Base-by-base conservation (phyloP, 1,284 basidiomycete genomes). In the Cystobasidium slooffiae region DNA sequence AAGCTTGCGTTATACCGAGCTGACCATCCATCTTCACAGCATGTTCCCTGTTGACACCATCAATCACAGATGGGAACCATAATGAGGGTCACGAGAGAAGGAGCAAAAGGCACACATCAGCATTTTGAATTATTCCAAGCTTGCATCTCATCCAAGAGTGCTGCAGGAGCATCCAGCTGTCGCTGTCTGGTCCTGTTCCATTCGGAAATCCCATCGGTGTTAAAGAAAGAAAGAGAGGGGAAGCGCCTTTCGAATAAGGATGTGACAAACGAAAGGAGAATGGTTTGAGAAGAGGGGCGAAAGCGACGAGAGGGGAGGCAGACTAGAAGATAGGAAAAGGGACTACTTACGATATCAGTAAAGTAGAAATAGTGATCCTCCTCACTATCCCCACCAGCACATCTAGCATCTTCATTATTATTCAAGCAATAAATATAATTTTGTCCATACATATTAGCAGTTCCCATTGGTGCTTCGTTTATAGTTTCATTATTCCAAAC, bases 351-450 rank as follows among this genome's bases (percentile, higher is more conserved):
- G 20, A 53, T 37, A 52, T 51, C 37, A 37, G 66, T 68, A 41
- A 53, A 68, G 44, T 68, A 68, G 53, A 68, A 68, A 18, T 58
- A 68, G n/a, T 68, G 65, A 68, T 74, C 72, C 22, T 49, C 65
- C 43, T 74, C 72, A 31, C 14, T 44, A 66, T 68, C 59, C 24
- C 72, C 72, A 31, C 72, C 72, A 12, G 43, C 31, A 47, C 72
- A 74, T 24, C 66, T 52, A 37, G 52, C 16, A 59, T 74, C 66
- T 43, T 46, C 24, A 44, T 58, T 67, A 24, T 64, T 22, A 18
- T 46, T 52, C 7, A 68, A 39, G 58, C 72, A 74, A 39, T 68
- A 66, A 66, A 49, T 47, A 22, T 59, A 74, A 41, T 74, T 55
- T 51, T 74, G 72, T 20, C 72, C 72, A 47, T 74, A 74, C 72